These are phyloP conservation scores for Diplodia scrobiculata DNA, from an alignment of 2,329 filamentous ascomycete genomes.

Conservation along the genomic window DNA sequence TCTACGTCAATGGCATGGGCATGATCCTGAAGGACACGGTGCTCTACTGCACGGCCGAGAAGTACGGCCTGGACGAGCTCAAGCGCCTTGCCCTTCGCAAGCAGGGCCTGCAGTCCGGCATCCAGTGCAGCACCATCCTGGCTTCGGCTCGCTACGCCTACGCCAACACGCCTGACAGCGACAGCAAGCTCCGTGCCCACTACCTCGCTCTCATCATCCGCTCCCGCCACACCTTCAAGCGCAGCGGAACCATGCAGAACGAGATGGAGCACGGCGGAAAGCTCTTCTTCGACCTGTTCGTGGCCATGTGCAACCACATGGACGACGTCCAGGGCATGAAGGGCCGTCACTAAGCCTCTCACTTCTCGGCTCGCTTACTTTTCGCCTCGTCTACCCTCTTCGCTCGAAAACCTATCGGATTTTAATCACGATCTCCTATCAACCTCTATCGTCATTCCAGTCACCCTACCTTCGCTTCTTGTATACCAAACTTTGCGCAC, in stretches of 20 bases:
- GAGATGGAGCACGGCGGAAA: constrained; percentile 89
- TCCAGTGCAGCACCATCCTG: constrained; percentile 82
- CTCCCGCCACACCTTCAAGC: constrained; percentile 83
- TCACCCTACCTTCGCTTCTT: constrained; percentile 22
- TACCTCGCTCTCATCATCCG: constrained; percentile 92
- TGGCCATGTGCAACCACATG: constrained; percentile 89
- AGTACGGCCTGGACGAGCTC: constrained; percentile 79
- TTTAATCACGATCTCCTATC: constrained; percentile 23
- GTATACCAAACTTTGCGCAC: constrained; percentile 11
- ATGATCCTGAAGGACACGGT: constrained; percentile 80
- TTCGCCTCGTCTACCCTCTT: constrained; percentile 2
- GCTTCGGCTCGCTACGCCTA: constrained; percentile 88
- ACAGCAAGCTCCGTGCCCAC: constrained; percentile 87
- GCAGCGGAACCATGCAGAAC: constrained; percentile 91
- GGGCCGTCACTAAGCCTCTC: not conserved
- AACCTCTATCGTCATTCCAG: not conserved
- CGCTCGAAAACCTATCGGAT: not conserved
- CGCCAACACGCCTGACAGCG: constrained; percentile 80
- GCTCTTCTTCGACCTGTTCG: constrained; percentile 91
- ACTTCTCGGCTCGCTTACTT: constrained; percentile 9
- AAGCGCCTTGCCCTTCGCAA: constrained; percentile 84
- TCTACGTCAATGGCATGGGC: constrained; percentile 62
- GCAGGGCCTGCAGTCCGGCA: constrained; percentile 82
- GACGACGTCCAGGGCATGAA: constrained; percentile 38
- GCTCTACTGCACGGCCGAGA: constrained; percentile 85